Evolutionary conservation across 768 basidiomycete genomes (phyloP).

Genomic region (Suillus spraguei): DNA sequence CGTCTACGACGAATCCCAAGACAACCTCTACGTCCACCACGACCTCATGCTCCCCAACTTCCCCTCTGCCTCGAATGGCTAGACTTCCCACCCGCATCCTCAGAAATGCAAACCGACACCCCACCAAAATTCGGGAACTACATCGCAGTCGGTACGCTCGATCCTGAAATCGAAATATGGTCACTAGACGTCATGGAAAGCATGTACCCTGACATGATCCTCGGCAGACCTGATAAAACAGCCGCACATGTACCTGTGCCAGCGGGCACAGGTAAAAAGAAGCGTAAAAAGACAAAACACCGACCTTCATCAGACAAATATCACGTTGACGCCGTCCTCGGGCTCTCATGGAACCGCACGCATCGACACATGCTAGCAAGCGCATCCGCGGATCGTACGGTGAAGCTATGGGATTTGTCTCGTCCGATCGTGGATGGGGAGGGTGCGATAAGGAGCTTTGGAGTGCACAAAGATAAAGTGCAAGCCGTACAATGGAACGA

Average conservation of each 20-base stretch:
- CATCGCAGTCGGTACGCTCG: slow-evolving; percentile 95
- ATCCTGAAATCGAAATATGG: slow-evolving; percentile 99
- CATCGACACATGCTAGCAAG: slow-evolving; percentile 92
- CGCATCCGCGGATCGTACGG: slow-evolving; percentile 91
- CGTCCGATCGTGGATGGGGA: slow-evolving; percentile 58
- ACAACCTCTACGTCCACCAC: slow-evolving; percentile 95
- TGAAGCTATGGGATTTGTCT: slow-evolving; percentile 96
- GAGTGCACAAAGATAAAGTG: slow-evolving; percentile 89
- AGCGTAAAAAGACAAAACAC: slow-evolving; percentile 83
- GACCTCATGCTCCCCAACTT: slow-evolving; percentile 97
- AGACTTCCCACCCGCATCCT: slow-evolving; percentile 81
- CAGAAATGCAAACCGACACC: slow-evolving; percentile 34
- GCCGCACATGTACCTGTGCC: slow-evolving; percentile 77
- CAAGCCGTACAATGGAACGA: slow-evolving; percentile 97
- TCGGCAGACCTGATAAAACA: slow-evolving; percentile 87
- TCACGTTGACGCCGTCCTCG: slow-evolving; percentile 94
- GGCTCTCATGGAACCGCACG: slow-evolving; percentile 87
- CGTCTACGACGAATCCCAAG: slow-evolving; percentile 90
- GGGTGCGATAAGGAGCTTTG: slow-evolving; percentile 74
- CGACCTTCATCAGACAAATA: slow-evolving; percentile 62
- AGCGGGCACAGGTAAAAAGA: slow-evolving; percentile 95
- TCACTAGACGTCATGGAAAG: slow-evolving; percentile 92
- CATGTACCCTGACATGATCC: slow-evolving; percentile 89
- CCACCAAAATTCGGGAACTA: slow-evolving; percentile 70
- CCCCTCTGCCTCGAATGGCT: slow-evolving; percentile 98